Evolutionary conservation across 1,284 basidiomycete species (phyloP).

Genomic region (Phenoliferia sp.): DNA sequence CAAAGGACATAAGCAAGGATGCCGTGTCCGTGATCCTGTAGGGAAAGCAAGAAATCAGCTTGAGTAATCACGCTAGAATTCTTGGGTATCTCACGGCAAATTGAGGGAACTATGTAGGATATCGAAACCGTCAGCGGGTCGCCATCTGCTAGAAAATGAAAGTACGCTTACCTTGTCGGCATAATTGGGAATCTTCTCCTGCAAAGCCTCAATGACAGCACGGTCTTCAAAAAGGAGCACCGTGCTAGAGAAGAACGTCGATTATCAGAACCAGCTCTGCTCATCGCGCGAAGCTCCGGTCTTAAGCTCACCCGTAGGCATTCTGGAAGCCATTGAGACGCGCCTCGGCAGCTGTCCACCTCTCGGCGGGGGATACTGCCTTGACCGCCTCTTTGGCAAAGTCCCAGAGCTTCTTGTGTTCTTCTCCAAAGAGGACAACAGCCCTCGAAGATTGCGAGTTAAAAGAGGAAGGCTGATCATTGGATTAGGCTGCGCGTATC

Average conservation of each 20-base stretch:
- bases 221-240: conserved; percentile 48
- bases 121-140: too few species aligned
- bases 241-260: conserved; percentile 32
- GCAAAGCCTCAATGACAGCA: conserved; percentile 31
- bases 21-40: neutral
- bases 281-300: neutral
- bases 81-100: neutral
- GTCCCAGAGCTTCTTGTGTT: conserved; percentile 42
- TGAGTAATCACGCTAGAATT: neutral
- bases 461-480: too few species aligned
- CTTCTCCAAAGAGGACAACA: conserved; percentile 28
- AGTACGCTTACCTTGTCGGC: neutral
- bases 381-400: conserved; percentile 39
- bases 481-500: too few species aligned
- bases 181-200: conserved; percentile 38
- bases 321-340: conserved; percentile 42
- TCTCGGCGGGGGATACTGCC: conserved; percentile 29
- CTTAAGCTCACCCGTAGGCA: conserved; percentile 40
- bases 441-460: conserved; percentile 49
- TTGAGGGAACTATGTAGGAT: conserved; percentile 1
- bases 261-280: neutral
- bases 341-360: conserved; percentile 25
- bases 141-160: too few species aligned
- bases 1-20: neutral
- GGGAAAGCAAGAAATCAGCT: neutral